phyloP scores from a whole-genome alignment of 2,329 filamentous ascomycete species.

The Pseudopithomyces chartarum region DNA sequence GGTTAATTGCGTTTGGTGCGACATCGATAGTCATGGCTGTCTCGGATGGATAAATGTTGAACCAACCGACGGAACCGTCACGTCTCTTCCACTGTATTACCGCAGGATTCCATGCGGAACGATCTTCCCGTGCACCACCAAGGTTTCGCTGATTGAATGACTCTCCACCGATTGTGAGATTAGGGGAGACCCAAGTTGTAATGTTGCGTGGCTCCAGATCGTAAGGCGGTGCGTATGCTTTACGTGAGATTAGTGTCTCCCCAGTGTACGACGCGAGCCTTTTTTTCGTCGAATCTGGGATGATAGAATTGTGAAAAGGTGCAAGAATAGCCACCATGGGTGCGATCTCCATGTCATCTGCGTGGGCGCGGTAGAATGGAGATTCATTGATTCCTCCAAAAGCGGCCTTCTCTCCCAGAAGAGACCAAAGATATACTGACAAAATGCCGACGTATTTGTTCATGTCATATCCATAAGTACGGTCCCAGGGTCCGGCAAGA shows the following conservation, averaged over 20 bases:
- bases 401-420: not conserved
- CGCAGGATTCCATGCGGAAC: slow-evolving; percentile 58
- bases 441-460: slow-evolving; percentile 5
- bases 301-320: slow-evolving; percentile 49
- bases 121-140: slow-evolving; percentile 56
- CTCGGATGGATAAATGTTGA: slow-evolving; percentile 1
- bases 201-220: slow-evolving; percentile 60
- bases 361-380: slow-evolving; percentile 40
- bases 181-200: slow-evolving; percentile 58
- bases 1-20: slow-evolving; percentile 42
- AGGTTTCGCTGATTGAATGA: slow-evolving; percentile 58
- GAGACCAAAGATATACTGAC: not conserved
- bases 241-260: slow-evolving; percentile 55
- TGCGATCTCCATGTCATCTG: slow-evolving; percentile 59
- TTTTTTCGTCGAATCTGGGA: slow-evolving; percentile 43
- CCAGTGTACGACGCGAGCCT: slow-evolving; percentile 53
- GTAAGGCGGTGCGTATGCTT: slow-evolving; percentile 59
- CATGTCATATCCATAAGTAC: slow-evolving; percentile 65
- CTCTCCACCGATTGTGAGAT: slow-evolving; percentile 62
- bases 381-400: not conserved
- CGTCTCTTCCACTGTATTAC: slow-evolving; percentile 59
- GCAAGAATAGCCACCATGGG: slow-evolving; percentile 59
- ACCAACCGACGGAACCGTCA: slow-evolving; percentile 3
- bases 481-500: slow-evolving; percentile 65
- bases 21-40: not conserved